Percentiles rank a stretch among this genome's conserved stretches.
These are phyloP conservation scores for Nitzschia sp. DNA, from an alignment of 108 stramenopile species.

Conservation along the genomic window DNA sequence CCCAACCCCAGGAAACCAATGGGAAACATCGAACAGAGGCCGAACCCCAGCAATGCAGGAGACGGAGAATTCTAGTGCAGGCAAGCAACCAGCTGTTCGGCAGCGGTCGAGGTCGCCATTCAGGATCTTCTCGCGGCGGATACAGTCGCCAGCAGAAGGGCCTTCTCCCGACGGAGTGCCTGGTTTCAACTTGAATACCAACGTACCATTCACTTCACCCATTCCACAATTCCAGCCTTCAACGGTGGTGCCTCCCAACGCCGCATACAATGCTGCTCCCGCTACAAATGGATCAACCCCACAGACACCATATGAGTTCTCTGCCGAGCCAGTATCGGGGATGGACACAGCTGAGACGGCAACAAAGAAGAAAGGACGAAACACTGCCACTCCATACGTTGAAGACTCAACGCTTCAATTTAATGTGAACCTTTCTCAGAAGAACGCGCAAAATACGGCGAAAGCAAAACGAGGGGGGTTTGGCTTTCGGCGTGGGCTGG, in stretches of 20 bases:
- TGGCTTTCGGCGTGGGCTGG: constrained; percentile 13
- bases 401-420: constrained; percentile 12
- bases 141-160: neutral
- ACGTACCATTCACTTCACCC: constrained; percentile 5
- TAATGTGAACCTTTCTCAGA: neutral
- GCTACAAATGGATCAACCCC: constrained; percentile 17
- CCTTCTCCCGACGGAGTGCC: neutral
- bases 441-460: neutral
- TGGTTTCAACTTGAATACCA: neutral
- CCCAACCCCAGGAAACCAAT: neutral
- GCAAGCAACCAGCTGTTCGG: neutral
- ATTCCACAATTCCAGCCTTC: neutral
- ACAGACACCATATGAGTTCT: constrained; percentile 16
- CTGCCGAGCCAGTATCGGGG: neutral
- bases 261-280: constrained; percentile 14
- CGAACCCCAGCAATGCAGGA: neutral
- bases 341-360: constrained; percentile 17
- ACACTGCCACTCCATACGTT: constrained; percentile 19
- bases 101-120: constrained; percentile 13
- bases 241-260: constrained; percentile 3
- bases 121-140: constrained; percentile 5
- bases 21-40: neutral
- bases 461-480: neutral
- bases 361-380: constrained; percentile 27
- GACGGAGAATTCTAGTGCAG: neutral